Percentiles rank a stretch among this genome's conserved stretches.
Evolutionary conservation across 345 rosid species (phyloP).

Genomic region (Moringa oleifera): DNA sequence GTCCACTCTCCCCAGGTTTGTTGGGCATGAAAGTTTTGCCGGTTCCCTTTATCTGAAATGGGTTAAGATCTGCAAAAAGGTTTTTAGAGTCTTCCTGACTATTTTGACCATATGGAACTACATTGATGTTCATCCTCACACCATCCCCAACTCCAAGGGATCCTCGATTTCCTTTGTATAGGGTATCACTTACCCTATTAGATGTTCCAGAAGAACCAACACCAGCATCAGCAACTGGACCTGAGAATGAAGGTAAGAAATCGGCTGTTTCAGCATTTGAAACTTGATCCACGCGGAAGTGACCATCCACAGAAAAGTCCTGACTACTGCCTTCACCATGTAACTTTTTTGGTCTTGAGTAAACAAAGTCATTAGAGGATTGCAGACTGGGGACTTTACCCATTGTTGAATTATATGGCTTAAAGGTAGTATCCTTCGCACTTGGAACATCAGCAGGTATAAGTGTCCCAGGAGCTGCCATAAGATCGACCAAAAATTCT

Average conservation of each 20-base stretch:
- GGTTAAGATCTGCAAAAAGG: conserved; percentile 95
- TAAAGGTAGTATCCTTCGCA: conserved; percentile 47
- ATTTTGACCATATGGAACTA: conserved; percentile 64
- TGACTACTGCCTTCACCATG: conserved; percentile 72
- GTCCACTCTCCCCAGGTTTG: conserved; percentile 46
- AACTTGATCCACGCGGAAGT: conserved; percentile 30
- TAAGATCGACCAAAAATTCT: conserved; percentile 99
- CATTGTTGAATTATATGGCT: conserved; percentile 41
- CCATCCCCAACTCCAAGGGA: conserved; percentile 47
- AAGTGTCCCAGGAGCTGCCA: conserved; percentile 99
- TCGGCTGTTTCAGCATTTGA: conserved; percentile 34
- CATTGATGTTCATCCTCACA: conserved; percentile 63
- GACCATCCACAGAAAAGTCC: conserved; percentile 31
- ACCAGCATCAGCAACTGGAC: conserved; percentile 34
- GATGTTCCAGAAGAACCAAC: conserved; percentile 52
- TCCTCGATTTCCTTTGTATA: conserved; percentile 60
- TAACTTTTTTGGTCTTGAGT: conserved; percentile 39
- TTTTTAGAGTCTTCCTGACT: conserved; percentile 59
- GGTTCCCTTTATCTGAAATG: conserved; percentile 81
- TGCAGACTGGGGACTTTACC: conserved; percentile 39
- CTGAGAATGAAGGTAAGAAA: conserved; percentile 27
- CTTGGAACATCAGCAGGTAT: conserved; percentile 87
- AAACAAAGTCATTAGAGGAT: conserved; percentile 38
- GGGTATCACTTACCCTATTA: conserved; percentile 35
- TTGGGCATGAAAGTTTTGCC: conserved; percentile 52